Evolutionary conservation across 305 asterid genomes (phyloP).

Genomic region (Fraxinus ornus): DNA sequence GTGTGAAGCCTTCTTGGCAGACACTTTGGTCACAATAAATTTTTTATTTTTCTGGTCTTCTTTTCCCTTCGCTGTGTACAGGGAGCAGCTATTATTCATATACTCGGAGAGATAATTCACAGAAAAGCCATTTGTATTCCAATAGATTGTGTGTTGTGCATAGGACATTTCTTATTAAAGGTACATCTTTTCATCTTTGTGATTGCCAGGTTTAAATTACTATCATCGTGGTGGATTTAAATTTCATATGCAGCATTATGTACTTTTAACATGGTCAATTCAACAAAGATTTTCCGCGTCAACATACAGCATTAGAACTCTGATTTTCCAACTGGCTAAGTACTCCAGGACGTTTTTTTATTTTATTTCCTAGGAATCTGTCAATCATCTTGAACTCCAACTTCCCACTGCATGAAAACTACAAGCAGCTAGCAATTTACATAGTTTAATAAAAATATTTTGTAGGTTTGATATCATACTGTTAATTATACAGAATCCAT

Average conservation of each 20-base stretch:
- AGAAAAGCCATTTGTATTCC: slow-evolving; percentile 81
- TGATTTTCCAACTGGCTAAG: not conserved
- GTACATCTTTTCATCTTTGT: slow-evolving; percentile 36
- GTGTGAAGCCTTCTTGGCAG: not conserved
- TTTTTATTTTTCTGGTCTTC: not conserved
- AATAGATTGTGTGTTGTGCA: slow-evolving; percentile 86
- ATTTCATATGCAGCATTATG: not conserved
- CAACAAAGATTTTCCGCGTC: not conserved
- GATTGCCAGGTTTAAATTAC: not conserved
- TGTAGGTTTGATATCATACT: not conserved
- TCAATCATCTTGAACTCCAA: not conserved
- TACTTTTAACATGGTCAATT: not conserved
- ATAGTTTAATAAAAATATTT: not conserved
- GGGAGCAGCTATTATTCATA: slow-evolving; percentile 99
- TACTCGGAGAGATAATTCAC: slow-evolving; percentile 94
- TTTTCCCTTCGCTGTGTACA: slow-evolving; percentile 25
- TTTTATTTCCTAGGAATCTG: not conserved
- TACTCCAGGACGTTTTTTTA: not conserved
- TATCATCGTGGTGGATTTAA: not conserved
- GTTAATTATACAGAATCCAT: not conserved
- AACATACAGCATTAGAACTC: not conserved
- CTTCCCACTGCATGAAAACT: not conserved
- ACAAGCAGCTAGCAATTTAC: not conserved
- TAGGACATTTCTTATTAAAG: slow-evolving; percentile 96
- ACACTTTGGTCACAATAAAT: not conserved